phyloP scores from a whole-genome alignment of 768 basidiomycete species.

The Tylopilus cervinicoccineus region DNA sequence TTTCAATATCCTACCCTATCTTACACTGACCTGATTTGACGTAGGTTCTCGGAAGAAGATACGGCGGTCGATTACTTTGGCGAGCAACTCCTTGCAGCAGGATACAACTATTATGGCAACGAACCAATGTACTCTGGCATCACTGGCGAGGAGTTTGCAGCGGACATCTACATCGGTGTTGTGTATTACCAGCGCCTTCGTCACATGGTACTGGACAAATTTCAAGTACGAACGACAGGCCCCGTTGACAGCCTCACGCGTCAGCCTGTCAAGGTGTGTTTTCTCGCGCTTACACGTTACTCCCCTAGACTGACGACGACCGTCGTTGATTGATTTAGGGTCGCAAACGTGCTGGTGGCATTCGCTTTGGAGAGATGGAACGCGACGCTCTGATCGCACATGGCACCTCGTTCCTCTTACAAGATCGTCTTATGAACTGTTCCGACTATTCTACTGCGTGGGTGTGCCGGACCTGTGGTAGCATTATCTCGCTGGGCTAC shows the following conservation, averaged over 20 bases:
- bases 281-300: neutral
- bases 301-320: slow-evolving; percentile 6
- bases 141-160: slow-evolving; percentile 96
- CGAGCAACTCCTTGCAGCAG: slow-evolving; percentile 86
- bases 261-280: slow-evolving; percentile 90
- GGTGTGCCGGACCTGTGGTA: slow-evolving; percentile 97
- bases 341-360: slow-evolving; percentile 96
- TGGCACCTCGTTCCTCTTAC: slow-evolving; percentile 96
- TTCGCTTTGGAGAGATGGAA: slow-evolving; percentile 99
- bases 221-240: slow-evolving; percentile 98
- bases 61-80: slow-evolving; percentile 99
- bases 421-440: slow-evolving; percentile 99
- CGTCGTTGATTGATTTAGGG: slow-evolving; percentile 52
- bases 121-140: slow-evolving; percentile 99
- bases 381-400: slow-evolving; percentile 98
- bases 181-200: slow-evolving; percentile 98
- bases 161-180: slow-evolving; percentile 97
- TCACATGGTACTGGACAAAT: slow-evolving; percentile 99
- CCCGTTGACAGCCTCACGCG: slow-evolving; percentile 94
- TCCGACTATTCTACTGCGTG: slow-evolving; percentile 99
- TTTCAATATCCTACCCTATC: neutral
- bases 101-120: slow-evolving; percentile 98
- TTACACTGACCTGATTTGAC: slow-evolving; percentile 8
- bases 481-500: slow-evolving; percentile 92
- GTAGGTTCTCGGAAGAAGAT: slow-evolving; percentile 91